A percentile compares a stretch with the other conserved stretches of the same genome.
Conservation (phyloP, 163 green algal species). For the Scenedesmus sp. region DNA sequence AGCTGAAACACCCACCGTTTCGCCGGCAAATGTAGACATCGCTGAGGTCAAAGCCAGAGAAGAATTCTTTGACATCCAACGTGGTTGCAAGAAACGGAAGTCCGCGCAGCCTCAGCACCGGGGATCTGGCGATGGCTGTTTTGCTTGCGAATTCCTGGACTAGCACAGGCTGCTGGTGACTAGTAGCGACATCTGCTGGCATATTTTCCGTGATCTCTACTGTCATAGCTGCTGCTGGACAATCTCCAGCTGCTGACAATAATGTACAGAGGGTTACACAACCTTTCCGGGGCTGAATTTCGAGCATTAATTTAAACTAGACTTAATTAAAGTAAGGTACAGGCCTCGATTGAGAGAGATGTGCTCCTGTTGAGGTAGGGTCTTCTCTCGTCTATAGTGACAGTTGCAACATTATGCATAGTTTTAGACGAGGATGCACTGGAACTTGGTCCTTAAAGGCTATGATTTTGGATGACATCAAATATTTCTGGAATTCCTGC, state of each 20-base stretch:
- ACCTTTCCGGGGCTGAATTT: no score
- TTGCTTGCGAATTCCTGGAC: background rate
- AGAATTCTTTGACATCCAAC: slow-evolving; percentile 71
- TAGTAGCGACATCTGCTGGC: background rate
- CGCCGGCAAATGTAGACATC: slow-evolving; percentile 36
- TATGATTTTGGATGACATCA: no score
- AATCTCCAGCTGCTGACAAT: background rate
- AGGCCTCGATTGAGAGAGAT: no score
- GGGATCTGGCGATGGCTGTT: background rate
- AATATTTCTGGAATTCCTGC: no score
- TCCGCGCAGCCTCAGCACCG: slow-evolving; percentile 74
- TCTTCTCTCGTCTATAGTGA: no score
- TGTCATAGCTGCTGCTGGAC: background rate
- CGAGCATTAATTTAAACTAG: no score
- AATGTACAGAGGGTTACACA: background rate
- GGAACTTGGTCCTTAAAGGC: no score
- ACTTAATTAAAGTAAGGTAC: no score
- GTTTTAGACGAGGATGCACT: no score
- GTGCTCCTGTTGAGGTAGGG: no score
- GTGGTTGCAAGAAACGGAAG: slow-evolving; percentile 76
- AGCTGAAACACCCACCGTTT: slow-evolving; percentile 26
- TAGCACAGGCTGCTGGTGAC: background rate
- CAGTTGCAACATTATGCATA: no score
- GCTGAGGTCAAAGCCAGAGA: background rate
- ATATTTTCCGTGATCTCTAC: background rate